Evolutionary conservation across 495 filamentous ascomycete genomes (phyloP), one percentile per base, ranked within the genome.

Genomic region (Lepidopterella palustris): DNA sequence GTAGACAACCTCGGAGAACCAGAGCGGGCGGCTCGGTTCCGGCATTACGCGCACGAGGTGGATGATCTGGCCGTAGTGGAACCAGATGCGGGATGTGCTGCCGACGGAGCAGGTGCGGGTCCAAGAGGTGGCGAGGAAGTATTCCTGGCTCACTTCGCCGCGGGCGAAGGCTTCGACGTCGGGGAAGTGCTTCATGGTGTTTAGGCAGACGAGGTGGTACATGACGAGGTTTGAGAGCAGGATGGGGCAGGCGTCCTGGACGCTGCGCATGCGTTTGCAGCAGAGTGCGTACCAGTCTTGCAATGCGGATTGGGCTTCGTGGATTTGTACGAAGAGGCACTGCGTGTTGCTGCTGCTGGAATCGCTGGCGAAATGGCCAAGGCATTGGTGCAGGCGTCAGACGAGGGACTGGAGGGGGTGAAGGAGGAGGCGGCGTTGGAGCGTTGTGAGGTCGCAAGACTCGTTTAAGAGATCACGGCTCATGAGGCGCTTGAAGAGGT

Each of bases 1-100:
- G 68, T 83, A 82, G 45, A 82, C 61, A 21, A 77, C 80, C 3
- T 71, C 73, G 24, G 78, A 64, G 78, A 80, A 82, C 81, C 81
- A 84, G 21, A 63, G 72, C 0, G 81, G 81, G 3, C 76, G 72
- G 5, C 71, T 63, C 27, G 75, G 9, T 65, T 66, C 2, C 72
- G 73, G 58, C 35, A 61, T 55, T 15, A 48, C 31, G 39, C 63
- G 58, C 31, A 65, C 53, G 15, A 62, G 59, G 1, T 55, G 54
- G 6, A 65, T 26, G 13, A 62, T 40, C 31, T 65, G 63, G 0
- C 63, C 63, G 28, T 53, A 65, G 45, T 65, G 63, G 47, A 62
- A 62, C 40, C 47, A 55, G 20, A 62, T 59, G 11, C 49, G 54
- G 13, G 31, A 39, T 24, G 24, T 26, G 24, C 58, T 58, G 21